Conservation (phyloP, 306 rosid genomes). For the Sicyos baderoa region DNA sequence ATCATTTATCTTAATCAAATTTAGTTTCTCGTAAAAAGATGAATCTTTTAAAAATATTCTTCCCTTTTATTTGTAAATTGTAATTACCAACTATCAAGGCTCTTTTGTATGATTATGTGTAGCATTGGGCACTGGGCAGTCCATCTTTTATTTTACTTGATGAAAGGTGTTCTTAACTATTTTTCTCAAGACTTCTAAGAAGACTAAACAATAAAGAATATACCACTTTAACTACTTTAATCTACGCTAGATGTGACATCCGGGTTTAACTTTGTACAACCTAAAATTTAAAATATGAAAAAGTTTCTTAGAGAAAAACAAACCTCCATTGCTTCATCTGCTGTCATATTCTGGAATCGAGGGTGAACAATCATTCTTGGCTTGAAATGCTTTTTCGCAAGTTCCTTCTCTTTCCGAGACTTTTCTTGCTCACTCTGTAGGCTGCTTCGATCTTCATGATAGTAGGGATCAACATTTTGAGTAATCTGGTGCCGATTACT, state of each 20-base stretch:
- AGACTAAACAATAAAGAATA: background rate
- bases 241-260: background rate
- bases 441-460: constrained; percentile 72
- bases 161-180: background rate
- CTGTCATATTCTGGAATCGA: constrained; percentile 89
- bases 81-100: background rate
- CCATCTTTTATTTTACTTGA: background rate
- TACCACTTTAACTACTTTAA: background rate
- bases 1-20: background rate
- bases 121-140: background rate
- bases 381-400: constrained; percentile 87
- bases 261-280: background rate
- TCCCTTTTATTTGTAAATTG: background rate
- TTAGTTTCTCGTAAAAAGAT: background rate
- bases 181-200: background rate
- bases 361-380: constrained; percentile 99
- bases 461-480: constrained; percentile 54
- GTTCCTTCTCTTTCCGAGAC: constrained; percentile 83
- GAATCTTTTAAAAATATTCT: background rate
- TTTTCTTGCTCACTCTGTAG: constrained; percentile 74
- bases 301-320: constrained; percentile 20
- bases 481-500: constrained; percentile 52
- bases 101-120: background rate
- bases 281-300: background rate
- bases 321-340: constrained; percentile 96